A percentile compares a stretch with the other conserved stretches of the same genome.
These are phyloP conservation scores for Lipomyces yamadae DNA, from an alignment of 805 yeast genomes.

Conservation along the genomic window DNA sequence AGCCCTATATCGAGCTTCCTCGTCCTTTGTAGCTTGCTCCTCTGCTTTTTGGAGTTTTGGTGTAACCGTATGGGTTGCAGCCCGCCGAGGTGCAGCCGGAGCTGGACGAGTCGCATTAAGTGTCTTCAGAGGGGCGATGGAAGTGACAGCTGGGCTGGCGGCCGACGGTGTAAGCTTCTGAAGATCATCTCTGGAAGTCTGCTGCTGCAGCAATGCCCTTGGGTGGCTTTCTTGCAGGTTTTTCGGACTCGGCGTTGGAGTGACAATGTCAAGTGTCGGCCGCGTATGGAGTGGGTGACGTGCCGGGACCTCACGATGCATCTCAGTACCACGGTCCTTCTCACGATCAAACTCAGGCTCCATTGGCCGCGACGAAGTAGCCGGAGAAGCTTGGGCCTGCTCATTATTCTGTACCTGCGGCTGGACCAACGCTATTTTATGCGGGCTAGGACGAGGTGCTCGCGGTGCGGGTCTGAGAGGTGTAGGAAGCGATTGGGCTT, in stretches of 20 bases:
- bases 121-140: constrained; percentile 26
- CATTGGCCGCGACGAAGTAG: not conserved
- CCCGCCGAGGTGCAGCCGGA: constrained; percentile 32
- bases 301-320: constrained; percentile 24
- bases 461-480: constrained; percentile 26
- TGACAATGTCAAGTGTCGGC: constrained; percentile 12
- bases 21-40: constrained; percentile 28
- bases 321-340: not conserved
- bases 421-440: not conserved
- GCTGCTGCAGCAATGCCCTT: constrained; percentile 20
- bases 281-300: constrained; percentile 29
- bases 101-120: constrained; percentile 34
- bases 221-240: constrained; percentile 10
- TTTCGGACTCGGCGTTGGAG: constrained; percentile 9
- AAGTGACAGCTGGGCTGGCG: not conserved
- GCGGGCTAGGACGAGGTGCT: not conserved
- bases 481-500: constrained; percentile 2
- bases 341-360: not conserved
- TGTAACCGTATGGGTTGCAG: constrained; percentile 6
- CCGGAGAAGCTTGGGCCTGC: not conserved
- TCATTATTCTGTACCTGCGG: constrained; percentile 1
- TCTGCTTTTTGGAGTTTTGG: not conserved
- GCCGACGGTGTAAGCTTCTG: not conserved
- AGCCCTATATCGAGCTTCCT: constrained; percentile 35
- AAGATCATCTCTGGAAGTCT: constrained; percentile 10